Base-by-base conservation (phyloP, 2,329 filamentous ascomycete genomes). In the Trichoderma asperellum region DNA sequence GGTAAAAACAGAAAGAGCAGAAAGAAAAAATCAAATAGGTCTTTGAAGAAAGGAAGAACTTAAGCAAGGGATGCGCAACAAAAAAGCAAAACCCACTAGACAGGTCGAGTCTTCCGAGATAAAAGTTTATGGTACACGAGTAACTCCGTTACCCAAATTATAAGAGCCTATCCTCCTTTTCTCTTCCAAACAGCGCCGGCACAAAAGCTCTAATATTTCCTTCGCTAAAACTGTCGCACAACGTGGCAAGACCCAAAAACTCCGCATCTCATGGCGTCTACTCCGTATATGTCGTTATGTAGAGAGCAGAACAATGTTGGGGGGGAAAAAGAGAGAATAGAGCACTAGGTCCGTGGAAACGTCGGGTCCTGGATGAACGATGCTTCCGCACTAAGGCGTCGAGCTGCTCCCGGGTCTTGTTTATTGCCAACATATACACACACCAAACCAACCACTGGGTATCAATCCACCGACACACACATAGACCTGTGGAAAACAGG, bases 71-170 rank as follows among this genome's bases (percentile, higher is more conserved):
- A 49, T 34, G 16, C 29, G 37, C 37, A 60, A 27, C 55, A 62
- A 34, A 57, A 43, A 68, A 68, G 47, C 59, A 52, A 68, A 57
- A 61, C 21, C 53, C 35, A 62, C 64, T 27, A 58, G 68, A 62
- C 65, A 68, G 68, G 71, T 59, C 47, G 58, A 70, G 67, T 73
- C 72, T 72, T 72, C 71, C 65, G 68, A 67, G 72, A 68, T 70
- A 70, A 70, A 70, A 70, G 73, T 75, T 75, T 76, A 75, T 79
- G 74, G 72, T 79, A 79, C 77, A 79, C 73, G 73, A 76, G 75
- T 74, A 77, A 74, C 71, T 73, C 73, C 72, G 71, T 77, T 76
- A 76, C 75, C 74, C 75, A 75, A 71, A 79, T 78, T 77, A 78
- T 57, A 62, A 70, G 35, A 68, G 56, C 74, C 68, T 68, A 67